phyloP scores from a whole-genome alignment of 768 basidiomycete species.

The Lactarius trivialis region DNA sequence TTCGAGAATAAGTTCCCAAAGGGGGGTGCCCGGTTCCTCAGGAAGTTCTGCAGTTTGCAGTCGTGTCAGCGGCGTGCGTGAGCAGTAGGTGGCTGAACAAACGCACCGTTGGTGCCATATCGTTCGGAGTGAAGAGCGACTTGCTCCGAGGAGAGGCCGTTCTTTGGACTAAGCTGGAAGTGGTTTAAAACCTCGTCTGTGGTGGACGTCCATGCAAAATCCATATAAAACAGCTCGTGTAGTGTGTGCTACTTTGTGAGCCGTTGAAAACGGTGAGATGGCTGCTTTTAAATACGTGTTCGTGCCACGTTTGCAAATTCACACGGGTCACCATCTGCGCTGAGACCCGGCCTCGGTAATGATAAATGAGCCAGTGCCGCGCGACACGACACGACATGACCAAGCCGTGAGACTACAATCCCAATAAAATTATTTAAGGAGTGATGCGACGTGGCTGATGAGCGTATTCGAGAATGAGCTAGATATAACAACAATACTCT shows the following conservation, averaged over 20 bases:
- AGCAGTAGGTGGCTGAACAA: not conserved
- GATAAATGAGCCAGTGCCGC: not conserved
- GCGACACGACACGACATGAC: not conserved
- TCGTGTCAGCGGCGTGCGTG: not conserved
- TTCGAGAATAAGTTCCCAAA: constrained; percentile 94
- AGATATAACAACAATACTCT: constrained; percentile 2
- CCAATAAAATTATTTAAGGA: constrained; percentile 4
- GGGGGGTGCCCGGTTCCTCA: constrained; percentile 82
- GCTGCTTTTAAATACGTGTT: not conserved
- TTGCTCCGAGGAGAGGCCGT: constrained; percentile 8
- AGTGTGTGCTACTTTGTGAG: not conserved
- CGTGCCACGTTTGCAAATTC: not conserved
- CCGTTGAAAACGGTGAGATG: not conserved
- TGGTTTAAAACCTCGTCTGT: constrained; percentile 2
- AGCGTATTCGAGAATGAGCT: not conserved
- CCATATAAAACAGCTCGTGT: constrained; percentile 2
- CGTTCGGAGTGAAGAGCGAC: constrained; percentile 13
- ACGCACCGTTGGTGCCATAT: constrained; percentile 18
- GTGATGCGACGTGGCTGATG: not conserved
- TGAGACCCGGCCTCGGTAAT: not conserved
- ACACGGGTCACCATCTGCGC: not conserved
- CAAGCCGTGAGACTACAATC: constrained; percentile 17
- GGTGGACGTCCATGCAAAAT: constrained; percentile 12
- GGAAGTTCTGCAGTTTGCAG: constrained; percentile 60
- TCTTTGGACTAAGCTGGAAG: not conserved